A percentile compares a stretch with the other conserved stretches of the same genome.
phyloP scores from a whole-genome alignment of 768 basidiomycete species.

The Naganishia antarctica region DNA sequence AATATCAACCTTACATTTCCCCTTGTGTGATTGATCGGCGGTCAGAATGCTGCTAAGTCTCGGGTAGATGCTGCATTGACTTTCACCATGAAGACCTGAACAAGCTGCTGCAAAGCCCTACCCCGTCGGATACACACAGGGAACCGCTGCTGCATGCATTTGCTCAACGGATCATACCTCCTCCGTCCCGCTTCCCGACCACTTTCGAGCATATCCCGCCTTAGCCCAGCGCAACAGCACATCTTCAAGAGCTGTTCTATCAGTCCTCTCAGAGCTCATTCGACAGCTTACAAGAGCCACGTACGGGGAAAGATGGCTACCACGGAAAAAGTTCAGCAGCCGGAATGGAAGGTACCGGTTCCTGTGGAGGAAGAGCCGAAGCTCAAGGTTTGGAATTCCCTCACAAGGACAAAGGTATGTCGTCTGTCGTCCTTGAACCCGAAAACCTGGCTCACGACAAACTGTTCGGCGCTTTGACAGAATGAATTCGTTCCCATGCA shows the following conservation, averaged over 20 bases:
- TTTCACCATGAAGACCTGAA: background rate
- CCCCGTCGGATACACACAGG: background rate
- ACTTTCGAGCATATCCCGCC: background rate
- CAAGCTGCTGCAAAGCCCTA: background rate
- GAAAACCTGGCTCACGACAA: background rate
- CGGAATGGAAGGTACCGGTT: constrained; percentile 60
- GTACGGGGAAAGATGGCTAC: constrained; percentile 1
- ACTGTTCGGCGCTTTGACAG: constrained; percentile 50
- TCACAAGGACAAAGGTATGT: constrained; percentile 79
- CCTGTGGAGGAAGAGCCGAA: constrained; percentile 51
- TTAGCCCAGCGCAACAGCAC: background rate
- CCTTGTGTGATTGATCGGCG: background rate
- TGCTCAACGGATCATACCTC: too few species aligned
- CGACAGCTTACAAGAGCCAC: background rate
- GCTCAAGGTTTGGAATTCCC: constrained; percentile 83
- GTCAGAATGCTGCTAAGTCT: background rate
- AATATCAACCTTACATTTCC: background rate
- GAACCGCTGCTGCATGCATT: constrained; percentile 6
- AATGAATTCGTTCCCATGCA: constrained; percentile 65
- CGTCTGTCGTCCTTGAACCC: background rate
- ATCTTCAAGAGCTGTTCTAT: background rate
- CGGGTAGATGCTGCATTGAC: constrained; percentile 3
- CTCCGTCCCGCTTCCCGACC: background rate
- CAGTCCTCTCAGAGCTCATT: background rate
- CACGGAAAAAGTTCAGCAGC: constrained; percentile 32